Conservation (phyloP, 768 basidiomycete genomes). For the Trametes punicea region DNA sequence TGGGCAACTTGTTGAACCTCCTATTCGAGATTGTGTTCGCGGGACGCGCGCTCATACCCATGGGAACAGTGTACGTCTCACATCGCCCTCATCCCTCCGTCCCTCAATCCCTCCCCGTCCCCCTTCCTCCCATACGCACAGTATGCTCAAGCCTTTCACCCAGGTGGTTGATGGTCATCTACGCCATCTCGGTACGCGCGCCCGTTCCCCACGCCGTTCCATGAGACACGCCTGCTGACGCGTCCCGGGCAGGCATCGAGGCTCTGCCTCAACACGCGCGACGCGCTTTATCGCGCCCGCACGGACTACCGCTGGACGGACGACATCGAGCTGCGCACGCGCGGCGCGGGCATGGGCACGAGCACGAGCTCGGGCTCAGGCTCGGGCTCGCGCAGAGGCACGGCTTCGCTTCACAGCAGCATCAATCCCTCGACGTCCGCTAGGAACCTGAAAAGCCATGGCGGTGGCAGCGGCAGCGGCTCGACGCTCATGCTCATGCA, state of each 20-base stretch:
- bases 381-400: too few relatives aligned
- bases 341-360: too few relatives aligned
- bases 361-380: neutral
- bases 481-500: neutral
- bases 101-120: too few relatives aligned
- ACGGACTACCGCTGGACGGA: neutral
- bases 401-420: neutral
- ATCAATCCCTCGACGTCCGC: neutral
- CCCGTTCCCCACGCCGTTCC: neutral
- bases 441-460: neutral
- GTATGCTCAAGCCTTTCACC: neutral
- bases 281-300: neutral
- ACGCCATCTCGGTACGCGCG: neutral
- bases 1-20: slow-evolving; percentile 6
- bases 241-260: neutral
- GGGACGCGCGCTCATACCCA: neutral
- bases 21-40: neutral
- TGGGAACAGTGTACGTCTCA: neutral
- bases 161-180: slow-evolving; percentile 9
- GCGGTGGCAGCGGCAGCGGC: neutral
- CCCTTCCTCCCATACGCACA: too few relatives aligned
- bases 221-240: neutral
- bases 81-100: neutral
- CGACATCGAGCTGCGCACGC: slow-evolving; percentile 9
- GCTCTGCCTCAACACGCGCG: slow-evolving; percentile 8